Evolutionary conservation across 2,329 filamentous ascomycete genomes (phyloP), one percentile per base, ranked within the genome.

Genomic region (Fusarium floridanum): DNA sequence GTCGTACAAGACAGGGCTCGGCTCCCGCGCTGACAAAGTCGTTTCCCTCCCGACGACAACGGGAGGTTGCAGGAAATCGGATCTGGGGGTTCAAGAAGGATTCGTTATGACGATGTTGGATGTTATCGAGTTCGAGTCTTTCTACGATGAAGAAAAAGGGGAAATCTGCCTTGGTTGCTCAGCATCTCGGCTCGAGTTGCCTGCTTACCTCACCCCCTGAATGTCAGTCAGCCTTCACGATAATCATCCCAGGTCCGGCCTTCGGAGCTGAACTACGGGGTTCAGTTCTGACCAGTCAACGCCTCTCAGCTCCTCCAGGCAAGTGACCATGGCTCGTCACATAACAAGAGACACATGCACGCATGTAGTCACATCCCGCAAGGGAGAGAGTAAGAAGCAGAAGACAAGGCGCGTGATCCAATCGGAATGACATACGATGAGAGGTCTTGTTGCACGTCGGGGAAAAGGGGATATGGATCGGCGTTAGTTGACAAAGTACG

Each of bases 311-410:
- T 24, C 22, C 32, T 32, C 20, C 16, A 56, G 37, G 37, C 16
- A 55, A 53, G 43, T 39, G 57, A 27, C 32, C 22, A 43, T 14
- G 29, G 36, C 45, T 73, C 20, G 36, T 53, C 34, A 32, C 34
- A 59, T 34, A 64, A 64, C 24, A 24, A 53, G 53, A 74, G 50
- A 61, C 41, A 66, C 45, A 62, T n/a, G n/a, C 45, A 27, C 14
- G 41, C 41, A 27, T 14, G 22, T 22, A 48, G 22, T 63, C 68
- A 74, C 50, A 53, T 68, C 53, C 53, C 29, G 12, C 22, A 29
- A 43, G 57, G 41, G 61, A 65, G 34, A 71, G 27, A 17, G 27
- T 27, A 27, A 39, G 16, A 57, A 62, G 24, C 32, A 29, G 10
- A 2, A 43, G 11, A 20, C n/a, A 22, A 36, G 20, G 14, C 50